Conservation (phyloP, 257 asterid genomes). For the Solanum bulbocastanum region DNA sequence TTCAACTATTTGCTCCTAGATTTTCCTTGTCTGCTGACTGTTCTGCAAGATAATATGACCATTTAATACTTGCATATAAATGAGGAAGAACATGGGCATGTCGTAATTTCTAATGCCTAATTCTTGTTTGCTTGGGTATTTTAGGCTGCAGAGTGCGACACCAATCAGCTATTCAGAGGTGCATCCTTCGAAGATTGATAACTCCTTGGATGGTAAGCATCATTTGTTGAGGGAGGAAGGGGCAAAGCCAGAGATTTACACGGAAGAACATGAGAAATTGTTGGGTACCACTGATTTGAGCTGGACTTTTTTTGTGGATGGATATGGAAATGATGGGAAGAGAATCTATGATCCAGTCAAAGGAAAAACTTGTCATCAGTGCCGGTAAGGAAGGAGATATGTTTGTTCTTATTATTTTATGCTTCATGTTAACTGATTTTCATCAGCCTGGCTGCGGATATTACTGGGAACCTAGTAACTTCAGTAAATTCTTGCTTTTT, state of each 20-base stretch:
- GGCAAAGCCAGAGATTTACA: conserved; percentile 67
- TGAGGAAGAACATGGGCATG: not conserved
- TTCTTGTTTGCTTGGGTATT: conserved; percentile 6
- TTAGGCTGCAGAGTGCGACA: conserved; percentile 71
- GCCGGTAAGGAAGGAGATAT: conserved; percentile 50
- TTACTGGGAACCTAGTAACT: not conserved
- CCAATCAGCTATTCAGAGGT: conserved; percentile 71
- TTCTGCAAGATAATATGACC: not conserved
- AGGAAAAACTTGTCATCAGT: conserved; percentile 94
- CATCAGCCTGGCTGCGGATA: not conserved
- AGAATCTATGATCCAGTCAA: conserved; percentile 70
- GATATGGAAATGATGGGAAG: conserved; percentile 76
- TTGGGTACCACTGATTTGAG: conserved; percentile 72
- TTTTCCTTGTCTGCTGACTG: not conserved
- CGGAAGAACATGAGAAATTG: conserved; percentile 77
- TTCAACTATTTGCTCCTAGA: not conserved
- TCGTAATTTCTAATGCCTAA: not conserved
- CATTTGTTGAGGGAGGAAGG: conserved; percentile 57
- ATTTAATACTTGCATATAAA: not conserved
- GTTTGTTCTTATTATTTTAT: not conserved
- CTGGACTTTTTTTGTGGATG: conserved; percentile 86
- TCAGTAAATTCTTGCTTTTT: not conserved
- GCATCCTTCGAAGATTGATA: conserved; percentile 21
- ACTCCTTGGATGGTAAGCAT: conserved; percentile 6
- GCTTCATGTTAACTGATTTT: not conserved